phyloP scores from a whole-genome alignment of 2,329 filamentous ascomycete genomes.

The Aureobasidium namibiae region DNA sequence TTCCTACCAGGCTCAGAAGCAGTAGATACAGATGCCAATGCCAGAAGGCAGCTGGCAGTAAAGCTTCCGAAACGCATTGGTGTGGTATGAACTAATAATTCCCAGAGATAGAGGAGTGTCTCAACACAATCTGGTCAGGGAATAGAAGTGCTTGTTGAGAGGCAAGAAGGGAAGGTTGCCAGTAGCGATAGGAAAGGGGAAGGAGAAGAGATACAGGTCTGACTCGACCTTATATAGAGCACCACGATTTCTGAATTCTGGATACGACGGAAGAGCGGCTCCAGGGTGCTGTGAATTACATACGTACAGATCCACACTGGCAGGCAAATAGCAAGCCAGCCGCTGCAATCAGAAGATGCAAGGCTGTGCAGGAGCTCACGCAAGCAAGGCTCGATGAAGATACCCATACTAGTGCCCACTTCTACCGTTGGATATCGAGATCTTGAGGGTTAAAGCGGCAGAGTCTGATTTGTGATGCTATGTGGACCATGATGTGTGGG shows the following conservation, averaged over 20 bases:
- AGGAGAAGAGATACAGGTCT: background rate
- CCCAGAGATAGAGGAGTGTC: background rate
- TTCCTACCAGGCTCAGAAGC: background rate
- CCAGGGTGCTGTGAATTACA: background rate
- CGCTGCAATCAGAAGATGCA: background rate
- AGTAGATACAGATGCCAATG: conserved; percentile 6
- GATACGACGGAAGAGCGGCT: background rate
- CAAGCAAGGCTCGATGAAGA: background rate
- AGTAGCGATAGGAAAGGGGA: background rate
- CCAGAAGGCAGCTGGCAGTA: conserved; percentile 10
- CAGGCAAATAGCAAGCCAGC: background rate
- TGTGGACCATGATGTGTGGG: background rate
- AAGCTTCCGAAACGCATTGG: conserved; percentile 11
- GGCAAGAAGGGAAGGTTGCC: background rate
- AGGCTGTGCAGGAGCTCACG: background rate
- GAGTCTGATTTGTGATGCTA: background rate
- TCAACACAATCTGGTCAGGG: background rate
- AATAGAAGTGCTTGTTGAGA: background rate
- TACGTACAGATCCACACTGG: background rate
- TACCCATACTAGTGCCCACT: background rate
- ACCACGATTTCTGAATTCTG: background rate
- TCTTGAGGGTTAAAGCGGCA: background rate
- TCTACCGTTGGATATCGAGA: background rate
- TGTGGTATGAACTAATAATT: background rate
- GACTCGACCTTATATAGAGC: background rate